A percentile compares a stretch with the other conserved stretches of the same genome.
Conservation (phyloP, 345 rosid genomes). For the Odontarrhena argentea region DNA sequence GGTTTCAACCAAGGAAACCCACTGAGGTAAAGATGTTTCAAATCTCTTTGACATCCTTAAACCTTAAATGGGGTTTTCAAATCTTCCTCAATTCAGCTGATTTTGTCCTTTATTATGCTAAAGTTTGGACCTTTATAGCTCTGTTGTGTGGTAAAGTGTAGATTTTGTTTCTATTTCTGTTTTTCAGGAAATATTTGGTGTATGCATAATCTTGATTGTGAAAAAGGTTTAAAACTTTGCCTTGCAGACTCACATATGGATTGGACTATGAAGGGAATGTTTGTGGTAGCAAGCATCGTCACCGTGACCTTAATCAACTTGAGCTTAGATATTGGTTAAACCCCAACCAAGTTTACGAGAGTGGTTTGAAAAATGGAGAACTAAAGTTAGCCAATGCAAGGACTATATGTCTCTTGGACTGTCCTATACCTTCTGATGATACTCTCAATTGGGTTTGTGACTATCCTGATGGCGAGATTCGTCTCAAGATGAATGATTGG, state of each 20-base stretch:
- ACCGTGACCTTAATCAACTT: slow-evolving; percentile 71
- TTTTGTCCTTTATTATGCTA: neutral
- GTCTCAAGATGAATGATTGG: slow-evolving; percentile 78
- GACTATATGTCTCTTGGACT: slow-evolving; percentile 87
- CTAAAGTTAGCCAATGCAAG: slow-evolving; percentile 77
- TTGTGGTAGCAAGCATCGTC: slow-evolving; percentile 81
- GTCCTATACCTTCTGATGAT: slow-evolving; percentile 82
- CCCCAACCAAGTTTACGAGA: slow-evolving; percentile 94
- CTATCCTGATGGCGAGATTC: slow-evolving; percentile 96
- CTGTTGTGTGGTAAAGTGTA: slow-evolving; percentile 19
- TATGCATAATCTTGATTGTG: slow-evolving; percentile 17
- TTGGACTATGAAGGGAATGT: slow-evolving; percentile 96
- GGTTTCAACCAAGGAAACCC: slow-evolving; percentile 96
- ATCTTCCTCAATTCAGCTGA: slow-evolving; percentile 4
- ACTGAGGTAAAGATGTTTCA: slow-evolving; percentile 49
- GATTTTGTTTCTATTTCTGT: slow-evolving; percentile 15
- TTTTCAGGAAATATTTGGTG: slow-evolving; percentile 26
- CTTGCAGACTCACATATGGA: slow-evolving; percentile 84
- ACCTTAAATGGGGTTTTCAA: slow-evolving; percentile 29
- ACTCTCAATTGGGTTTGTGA: slow-evolving; percentile 93
- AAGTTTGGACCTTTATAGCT: slow-evolving; percentile 28
- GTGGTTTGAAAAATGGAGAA: slow-evolving; percentile 79
- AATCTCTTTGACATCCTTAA: slow-evolving; percentile 24
- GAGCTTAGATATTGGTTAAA: slow-evolving; percentile 90
- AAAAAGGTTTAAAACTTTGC: slow-evolving; percentile 25